These are phyloP conservation scores for Pseudomonodictys pantanalensis DNA, from an alignment of 495 filamentous ascomycete species.

Conservation along the genomic window DNA sequence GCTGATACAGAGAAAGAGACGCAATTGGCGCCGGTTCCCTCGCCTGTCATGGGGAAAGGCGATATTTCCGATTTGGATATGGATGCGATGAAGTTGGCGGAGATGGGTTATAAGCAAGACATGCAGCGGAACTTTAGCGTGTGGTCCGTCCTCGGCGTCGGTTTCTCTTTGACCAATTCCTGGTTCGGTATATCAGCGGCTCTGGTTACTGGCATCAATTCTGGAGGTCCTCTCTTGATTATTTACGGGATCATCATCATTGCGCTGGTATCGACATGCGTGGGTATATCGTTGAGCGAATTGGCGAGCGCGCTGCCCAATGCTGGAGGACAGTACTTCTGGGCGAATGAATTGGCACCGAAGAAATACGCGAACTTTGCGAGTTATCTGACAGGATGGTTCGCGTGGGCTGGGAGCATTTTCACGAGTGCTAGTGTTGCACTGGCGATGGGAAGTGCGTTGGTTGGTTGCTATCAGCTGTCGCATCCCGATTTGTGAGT, in stretches of 20 bases:
- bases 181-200: slow-evolving; percentile 63
- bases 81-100: slow-evolving; percentile 39
- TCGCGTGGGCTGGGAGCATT: slow-evolving; percentile 57
- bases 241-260: slow-evolving; percentile 61
- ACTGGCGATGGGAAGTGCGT: slow-evolving; percentile 50
- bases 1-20: slow-evolving; percentile 17
- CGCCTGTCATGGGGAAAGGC: slow-evolving; percentile 8
- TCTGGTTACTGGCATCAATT: slow-evolving; percentile 58
- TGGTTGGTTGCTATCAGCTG: slow-evolving; percentile 58
- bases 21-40: background rate
- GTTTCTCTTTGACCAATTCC: slow-evolving; percentile 63
- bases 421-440: slow-evolving; percentile 60
- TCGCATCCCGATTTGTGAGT: slow-evolving; percentile 56
- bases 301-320: slow-evolving; percentile 59
- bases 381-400: slow-evolving; percentile 57
- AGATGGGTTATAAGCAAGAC: slow-evolving; percentile 61
- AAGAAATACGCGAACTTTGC: slow-evolving; percentile 51
- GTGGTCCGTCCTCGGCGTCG: slow-evolving; percentile 56
- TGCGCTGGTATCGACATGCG: slow-evolving; percentile 53
- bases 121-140: slow-evolving; percentile 59
- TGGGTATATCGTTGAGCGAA: slow-evolving; percentile 56
- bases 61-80: slow-evolving; percentile 18
- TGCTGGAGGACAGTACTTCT: slow-evolving; percentile 64
- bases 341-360: slow-evolving; percentile 59
- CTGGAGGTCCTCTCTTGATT: slow-evolving; percentile 58